phyloP scores from a whole-genome alignment of 208 protist genomes.

The Leishmania lainsoni region DNA sequence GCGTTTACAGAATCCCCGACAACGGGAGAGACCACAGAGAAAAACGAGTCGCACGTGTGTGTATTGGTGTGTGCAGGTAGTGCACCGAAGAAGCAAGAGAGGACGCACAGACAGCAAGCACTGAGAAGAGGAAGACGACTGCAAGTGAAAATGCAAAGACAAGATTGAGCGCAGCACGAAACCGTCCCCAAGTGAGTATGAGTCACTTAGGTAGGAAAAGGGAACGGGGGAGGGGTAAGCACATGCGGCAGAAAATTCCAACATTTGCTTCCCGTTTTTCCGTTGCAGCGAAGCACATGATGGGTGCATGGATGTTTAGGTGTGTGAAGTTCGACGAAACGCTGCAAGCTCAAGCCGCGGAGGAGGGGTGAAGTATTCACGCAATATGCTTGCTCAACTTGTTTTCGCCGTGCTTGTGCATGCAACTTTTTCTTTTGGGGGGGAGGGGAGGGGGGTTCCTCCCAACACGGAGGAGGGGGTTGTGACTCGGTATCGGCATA shows the following conservation, averaged over 20 bases:
- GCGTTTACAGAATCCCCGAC: not conserved
- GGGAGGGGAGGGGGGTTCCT: not conserved
- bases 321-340: slow-evolving; percentile 4
- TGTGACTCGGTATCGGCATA: not conserved
- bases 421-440: not conserved
- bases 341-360: not conserved
- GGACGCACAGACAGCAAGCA: not conserved
- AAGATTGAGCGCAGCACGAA: too few relatives aligned
- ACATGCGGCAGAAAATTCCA: not conserved
- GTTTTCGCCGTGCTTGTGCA: not conserved
- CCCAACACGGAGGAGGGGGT: not conserved
- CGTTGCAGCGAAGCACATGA: not conserved
- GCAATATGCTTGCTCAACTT: not conserved
- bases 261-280: too few relatives aligned
- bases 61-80: not conserved
- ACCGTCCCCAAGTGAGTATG: not conserved
- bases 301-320: slow-evolving; percentile 1
- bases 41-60: not conserved
- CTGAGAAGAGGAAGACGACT: not conserved
- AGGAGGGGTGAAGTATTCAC: not conserved
- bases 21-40: not conserved
- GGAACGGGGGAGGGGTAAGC: not conserved
- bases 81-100: not conserved
- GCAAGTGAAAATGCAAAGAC: not conserved
- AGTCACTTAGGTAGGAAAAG: not conserved